A percentile compares a stretch with the other conserved stretches of the same genome.
phyloP scores from a whole-genome alignment of 768 basidiomycete species.

The Leccinellum rugosiceps region DNA sequence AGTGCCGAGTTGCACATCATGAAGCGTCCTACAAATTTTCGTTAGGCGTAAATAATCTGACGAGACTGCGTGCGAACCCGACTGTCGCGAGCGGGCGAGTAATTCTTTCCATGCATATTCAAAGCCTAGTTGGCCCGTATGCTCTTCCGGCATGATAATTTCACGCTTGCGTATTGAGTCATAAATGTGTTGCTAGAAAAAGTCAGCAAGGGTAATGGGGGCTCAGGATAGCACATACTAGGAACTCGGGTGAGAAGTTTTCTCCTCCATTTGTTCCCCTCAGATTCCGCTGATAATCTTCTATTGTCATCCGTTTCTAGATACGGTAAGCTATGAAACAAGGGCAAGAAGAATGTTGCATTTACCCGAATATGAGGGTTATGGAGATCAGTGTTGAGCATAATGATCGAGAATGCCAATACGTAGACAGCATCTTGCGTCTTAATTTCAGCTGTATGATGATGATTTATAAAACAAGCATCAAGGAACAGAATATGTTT shows the following conservation, averaged over 20 bases:
- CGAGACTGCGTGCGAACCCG: constrained; percentile 48
- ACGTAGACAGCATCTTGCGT: constrained; percentile 93
- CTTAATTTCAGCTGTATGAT: constrained; percentile 72
- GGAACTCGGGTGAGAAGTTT: constrained; percentile 82
- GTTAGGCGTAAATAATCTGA: constrained; percentile 4
- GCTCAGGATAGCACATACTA: constrained; percentile 46
- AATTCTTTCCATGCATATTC: constrained; percentile 99
- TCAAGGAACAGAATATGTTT: neutral
- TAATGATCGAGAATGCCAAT: constrained; percentile 90
- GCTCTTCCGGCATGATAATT: constrained; percentile 97
- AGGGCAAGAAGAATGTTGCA: constrained; percentile 2
- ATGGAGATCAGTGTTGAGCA: constrained; percentile 97
- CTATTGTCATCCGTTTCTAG: constrained; percentile 94
- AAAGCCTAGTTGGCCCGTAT: constrained; percentile 93
- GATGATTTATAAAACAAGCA: neutral
- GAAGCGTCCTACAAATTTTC: constrained; percentile 49
- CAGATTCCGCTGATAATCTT: constrained; percentile 90
- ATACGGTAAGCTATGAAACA: constrained; percentile 4
- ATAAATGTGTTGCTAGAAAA: constrained; percentile 74
- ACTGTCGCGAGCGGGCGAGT: constrained; percentile 72
- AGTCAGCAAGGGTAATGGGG: constrained; percentile 8
- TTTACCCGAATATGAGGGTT: constrained; percentile 88
- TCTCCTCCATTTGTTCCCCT: constrained; percentile 86
- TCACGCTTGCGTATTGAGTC: constrained; percentile 93
- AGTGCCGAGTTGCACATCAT: constrained; percentile 74